phyloP scores from a whole-genome alignment of 345 rosid species.

The Citrus glauca region DNA sequence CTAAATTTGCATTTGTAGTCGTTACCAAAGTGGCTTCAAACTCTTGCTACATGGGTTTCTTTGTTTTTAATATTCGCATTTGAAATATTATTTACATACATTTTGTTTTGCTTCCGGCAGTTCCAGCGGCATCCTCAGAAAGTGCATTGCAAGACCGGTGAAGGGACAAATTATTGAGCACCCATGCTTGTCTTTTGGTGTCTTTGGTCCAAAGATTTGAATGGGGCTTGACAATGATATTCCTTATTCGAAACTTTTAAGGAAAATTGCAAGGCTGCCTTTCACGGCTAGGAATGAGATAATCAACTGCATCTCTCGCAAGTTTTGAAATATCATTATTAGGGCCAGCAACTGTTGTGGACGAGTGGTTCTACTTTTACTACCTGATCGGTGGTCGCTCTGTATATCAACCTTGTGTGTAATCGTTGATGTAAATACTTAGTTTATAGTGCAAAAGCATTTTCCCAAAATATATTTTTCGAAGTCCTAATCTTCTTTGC shows the following conservation, averaged over 20 bases:
- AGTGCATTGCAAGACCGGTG: not conserved
- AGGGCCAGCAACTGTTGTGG: not conserved
- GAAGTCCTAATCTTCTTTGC: not conserved
- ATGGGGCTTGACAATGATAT: not conserved
- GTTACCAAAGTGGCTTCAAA: not conserved
- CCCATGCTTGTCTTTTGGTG: not conserved
- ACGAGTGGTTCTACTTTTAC: not conserved
- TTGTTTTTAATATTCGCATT: not conserved
- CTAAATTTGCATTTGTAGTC: not conserved
- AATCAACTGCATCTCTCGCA: not conserved
- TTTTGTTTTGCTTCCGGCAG: not conserved
- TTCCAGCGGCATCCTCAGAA: not conserved
- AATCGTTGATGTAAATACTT: slow-evolving; percentile 1
- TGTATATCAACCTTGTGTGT: not conserved
- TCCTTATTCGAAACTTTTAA: not conserved
- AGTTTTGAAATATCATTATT: not conserved
- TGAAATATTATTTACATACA: not conserved
- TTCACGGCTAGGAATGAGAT: not conserved
- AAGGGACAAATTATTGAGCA: not conserved
- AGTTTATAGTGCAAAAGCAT: not conserved
- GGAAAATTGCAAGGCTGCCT: not conserved
- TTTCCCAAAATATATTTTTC: not conserved
- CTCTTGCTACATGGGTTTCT: not conserved
- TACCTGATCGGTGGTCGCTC: not conserved
- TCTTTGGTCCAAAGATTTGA: not conserved